Base-by-base conservation (phyloP, 495 filamentous ascomycete species). In the Tuber brumale region DNA sequence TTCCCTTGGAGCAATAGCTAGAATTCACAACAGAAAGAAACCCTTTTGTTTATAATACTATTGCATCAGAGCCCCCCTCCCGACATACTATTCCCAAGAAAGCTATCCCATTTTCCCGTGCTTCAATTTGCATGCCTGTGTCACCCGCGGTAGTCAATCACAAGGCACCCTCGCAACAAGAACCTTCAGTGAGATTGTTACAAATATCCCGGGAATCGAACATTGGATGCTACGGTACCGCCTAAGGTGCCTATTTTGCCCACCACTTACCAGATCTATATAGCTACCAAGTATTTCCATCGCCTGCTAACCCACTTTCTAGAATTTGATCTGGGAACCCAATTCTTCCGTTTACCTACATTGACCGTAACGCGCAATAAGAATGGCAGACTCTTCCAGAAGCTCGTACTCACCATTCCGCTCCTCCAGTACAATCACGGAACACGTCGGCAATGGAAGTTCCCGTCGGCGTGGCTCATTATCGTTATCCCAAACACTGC, bases 401-500 rank as follows among this genome's bases (percentile, higher is more conserved):
- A 31, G 27, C 57, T 31, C 57, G 4, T 66, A 66, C 57, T 66
- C 57, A 31, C 57, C 57, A 31, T 66, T 66, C 57, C 57, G 57
- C 27, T 66, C 57, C 31, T 66, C 57, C 23, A 31, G 1, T 66
- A 31, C 79, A 70, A 74, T 78, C 70, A 70, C 79, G 3, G 75
- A 78, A 39, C 73, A 75, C 76, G 79, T 79, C 72, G 75, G 74
- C 78, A 31, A 72, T 37, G 42, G 35, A 19, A 76, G 69, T 37
- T 35, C 45, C 41, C 75, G 71, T 70, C 80, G 81, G 69, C 80
- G 81, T 77, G 81, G 81, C 70, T 82, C 81, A 39, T 79, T 82
- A 72, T 82, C 81, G 18, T 77, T 82, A 69, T 80, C 77, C 35
- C 81, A 82, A 69, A 82, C 81, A 23, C 72, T 80, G 73, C 80